Conservation (phyloP, 2,329 filamentous ascomycete species). For the Phialophora chinensis region DNA sequence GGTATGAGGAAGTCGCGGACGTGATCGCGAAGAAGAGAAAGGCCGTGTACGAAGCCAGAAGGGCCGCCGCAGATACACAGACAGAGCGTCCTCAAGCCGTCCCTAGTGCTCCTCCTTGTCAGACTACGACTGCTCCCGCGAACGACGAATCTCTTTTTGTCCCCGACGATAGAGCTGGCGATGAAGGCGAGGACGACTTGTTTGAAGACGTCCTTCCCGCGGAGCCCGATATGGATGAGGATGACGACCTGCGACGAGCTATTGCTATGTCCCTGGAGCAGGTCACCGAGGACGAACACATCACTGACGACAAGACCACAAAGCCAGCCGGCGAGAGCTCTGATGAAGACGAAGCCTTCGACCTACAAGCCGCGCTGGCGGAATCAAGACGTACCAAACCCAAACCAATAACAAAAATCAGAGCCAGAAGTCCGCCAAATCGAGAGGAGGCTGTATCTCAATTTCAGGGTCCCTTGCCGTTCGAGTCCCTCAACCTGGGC, state of each 20-base stretch:
- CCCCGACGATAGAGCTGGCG: conserved; percentile 50
- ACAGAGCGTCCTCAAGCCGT: background rate
- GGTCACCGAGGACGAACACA: conserved; percentile 48
- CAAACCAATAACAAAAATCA: conserved; percentile 45
- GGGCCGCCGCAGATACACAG: conserved; percentile 26
- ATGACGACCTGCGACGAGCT: conserved; percentile 75
- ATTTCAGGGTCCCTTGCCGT: conserved; percentile 84
- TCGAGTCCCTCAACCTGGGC: conserved; percentile 78
- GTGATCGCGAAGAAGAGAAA: conserved; percentile 53
- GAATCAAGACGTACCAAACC: conserved; percentile 70
- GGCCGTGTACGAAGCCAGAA: conserved; percentile 54
- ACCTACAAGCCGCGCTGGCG: conserved; percentile 76
- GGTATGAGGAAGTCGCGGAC: conserved; percentile 43
- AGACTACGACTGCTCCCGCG: conserved; percentile 31
- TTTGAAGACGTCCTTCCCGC: conserved; percentile 59
- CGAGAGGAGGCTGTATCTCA: conserved; percentile 21
- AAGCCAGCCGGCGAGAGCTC: conserved; percentile 52
- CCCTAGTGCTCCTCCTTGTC: background rate
- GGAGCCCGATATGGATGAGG: conserved; percentile 46
- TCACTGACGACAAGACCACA: conserved; percentile 40
- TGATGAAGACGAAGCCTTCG: conserved; percentile 76
- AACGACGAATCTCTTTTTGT: conserved; percentile 65
- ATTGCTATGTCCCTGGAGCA: conserved; percentile 80
- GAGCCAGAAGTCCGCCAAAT: conserved; percentile 56
- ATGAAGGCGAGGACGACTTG: conserved; percentile 59